Conservation (phyloP, 768 basidiomycete species). For the Clavaria fumosa region DNA sequence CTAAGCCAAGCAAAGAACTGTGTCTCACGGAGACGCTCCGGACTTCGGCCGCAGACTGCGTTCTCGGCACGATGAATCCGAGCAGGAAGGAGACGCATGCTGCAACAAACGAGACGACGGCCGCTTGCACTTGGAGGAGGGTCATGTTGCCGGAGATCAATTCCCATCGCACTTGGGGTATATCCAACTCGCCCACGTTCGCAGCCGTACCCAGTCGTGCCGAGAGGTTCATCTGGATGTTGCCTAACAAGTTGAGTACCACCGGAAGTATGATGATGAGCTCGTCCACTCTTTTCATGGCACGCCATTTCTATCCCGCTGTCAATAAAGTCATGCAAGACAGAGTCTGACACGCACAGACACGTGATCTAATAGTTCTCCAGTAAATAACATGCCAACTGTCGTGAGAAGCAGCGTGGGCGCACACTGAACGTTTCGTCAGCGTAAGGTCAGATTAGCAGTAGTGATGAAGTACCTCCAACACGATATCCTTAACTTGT, state of each 20-base stretch:
- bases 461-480: constrained; percentile 38
- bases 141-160: constrained; percentile 73
- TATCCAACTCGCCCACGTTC: constrained; percentile 85
- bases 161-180: constrained; percentile 37
- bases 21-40: background rate
- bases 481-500: constrained; percentile 44
- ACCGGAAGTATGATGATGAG: constrained; percentile 95
- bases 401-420: constrained; percentile 80
- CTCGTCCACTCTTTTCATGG: constrained; percentile 83
- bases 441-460: background rate
- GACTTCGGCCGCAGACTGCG: constrained; percentile 9
- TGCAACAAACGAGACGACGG: constrained; percentile 77
- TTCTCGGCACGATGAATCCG: constrained; percentile 40
- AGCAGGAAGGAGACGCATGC: constrained; percentile 64
- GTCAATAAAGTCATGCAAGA: background rate
- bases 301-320: constrained; percentile 56
- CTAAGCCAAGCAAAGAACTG: constrained; percentile 4
- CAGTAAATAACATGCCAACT: constrained; percentile 76
- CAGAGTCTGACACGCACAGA: constrained; percentile 36
- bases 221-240: constrained; percentile 97
- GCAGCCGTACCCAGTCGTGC: constrained; percentile 90
- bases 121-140: constrained; percentile 86
- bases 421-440: constrained; percentile 40
- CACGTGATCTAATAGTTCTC: constrained; percentile 76
- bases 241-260: constrained; percentile 90